These are phyloP conservation scores for Calocera viscosa DNA, from an alignment of 768 basidiomycete species.

Conservation along the genomic window DNA sequence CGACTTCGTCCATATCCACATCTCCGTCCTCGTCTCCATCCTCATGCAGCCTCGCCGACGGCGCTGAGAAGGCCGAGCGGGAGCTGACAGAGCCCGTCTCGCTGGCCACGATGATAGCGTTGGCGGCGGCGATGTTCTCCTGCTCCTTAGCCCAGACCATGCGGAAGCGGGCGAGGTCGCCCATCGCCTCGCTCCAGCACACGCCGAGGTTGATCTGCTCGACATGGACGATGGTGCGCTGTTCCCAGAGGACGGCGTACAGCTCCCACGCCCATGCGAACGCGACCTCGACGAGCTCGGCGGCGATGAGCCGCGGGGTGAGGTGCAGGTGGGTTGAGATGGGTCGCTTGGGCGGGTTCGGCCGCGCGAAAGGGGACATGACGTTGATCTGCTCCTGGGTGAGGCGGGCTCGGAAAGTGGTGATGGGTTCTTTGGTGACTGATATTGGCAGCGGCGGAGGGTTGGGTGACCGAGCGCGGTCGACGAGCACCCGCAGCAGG, in stretches of 20 bases:
- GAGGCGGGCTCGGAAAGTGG: conserved; percentile 9
- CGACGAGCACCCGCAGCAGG: conserved; percentile 77
- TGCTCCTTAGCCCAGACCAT: conserved; percentile 58
- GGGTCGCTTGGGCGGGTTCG: neutral
- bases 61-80: conserved; percentile 45
- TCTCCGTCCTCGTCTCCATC: neutral
- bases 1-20: neutral
- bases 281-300: conserved; percentile 88
- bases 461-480: conserved; percentile 39
- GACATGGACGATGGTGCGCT: neutral
- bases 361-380: conserved; percentile 1
- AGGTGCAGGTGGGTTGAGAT: conserved; percentile 11
- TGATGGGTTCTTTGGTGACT: conserved; percentile 36
- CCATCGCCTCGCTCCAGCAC: conserved; percentile 86
- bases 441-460: conserved; percentile 29
- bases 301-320: conserved; percentile 35
- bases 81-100: conserved; percentile 18
- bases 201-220: conserved; percentile 43
- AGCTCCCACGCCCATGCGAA: conserved; percentile 92
- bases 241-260: conserved; percentile 76
- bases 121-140: neutral
- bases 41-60: conserved; percentile 25
- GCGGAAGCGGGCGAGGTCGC: conserved; percentile 86
- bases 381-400: neutral
- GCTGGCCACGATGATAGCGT: neutral